phyloP scores from a whole-genome alignment of 768 basidiomycete species.

The Favolaschia claudopus region DNA sequence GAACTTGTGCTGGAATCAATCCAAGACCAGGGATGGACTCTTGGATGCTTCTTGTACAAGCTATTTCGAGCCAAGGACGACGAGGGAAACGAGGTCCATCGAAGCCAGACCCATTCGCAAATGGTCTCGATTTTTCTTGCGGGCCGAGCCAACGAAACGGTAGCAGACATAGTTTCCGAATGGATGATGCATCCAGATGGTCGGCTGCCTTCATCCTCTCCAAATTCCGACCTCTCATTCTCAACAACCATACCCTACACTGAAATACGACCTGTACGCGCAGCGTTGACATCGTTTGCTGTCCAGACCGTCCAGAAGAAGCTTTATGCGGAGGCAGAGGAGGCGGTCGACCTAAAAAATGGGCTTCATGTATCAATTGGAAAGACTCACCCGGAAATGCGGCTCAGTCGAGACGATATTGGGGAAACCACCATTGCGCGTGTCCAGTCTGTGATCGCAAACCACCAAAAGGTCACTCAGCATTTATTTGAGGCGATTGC shows the following conservation, averaged over 20 bases:
- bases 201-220: neutral
- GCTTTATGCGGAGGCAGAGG: neutral
- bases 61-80: neutral
- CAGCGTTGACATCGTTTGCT: constrained; percentile 14
- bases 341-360: neutral
- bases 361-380: constrained; percentile 24
- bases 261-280: constrained; percentile 1
- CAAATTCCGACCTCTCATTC: neutral
- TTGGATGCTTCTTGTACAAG: constrained; percentile 1
- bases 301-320: constrained; percentile 2
- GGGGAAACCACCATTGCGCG: no score
- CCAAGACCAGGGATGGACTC: neutral
- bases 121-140: neutral
- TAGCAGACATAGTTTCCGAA: neutral
- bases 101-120: neutral
- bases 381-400: no score
- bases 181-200: constrained; percentile 4
- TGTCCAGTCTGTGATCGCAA: no score
- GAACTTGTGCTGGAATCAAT: neutral
- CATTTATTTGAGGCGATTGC: no score
- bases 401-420: no score
- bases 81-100: neutral
- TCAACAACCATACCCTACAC: neutral
- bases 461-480: no score
- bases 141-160: neutral